A percentile compares a stretch with the other conserved stretches of the same genome.
Conservation (phyloP, 2,329 filamentous ascomycete species). For the Teratosphaeria nubilosa region DNA sequence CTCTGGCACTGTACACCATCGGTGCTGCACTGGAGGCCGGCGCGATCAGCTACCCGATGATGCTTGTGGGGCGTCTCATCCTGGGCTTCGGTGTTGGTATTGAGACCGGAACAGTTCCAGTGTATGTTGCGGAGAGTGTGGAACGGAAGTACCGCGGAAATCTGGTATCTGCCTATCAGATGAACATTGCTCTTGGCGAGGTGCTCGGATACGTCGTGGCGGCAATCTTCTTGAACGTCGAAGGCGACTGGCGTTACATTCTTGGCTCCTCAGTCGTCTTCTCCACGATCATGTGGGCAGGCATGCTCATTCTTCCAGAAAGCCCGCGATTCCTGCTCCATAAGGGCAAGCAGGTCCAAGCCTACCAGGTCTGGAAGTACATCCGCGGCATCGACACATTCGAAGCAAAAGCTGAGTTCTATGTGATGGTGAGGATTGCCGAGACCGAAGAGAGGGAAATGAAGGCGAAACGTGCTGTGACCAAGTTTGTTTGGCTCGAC, state of each 20-base stretch:
- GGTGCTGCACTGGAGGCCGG: slow-evolving; percentile 60
- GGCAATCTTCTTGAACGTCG: slow-evolving; percentile 60
- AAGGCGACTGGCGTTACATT: slow-evolving; percentile 66
- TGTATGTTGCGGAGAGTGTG: slow-evolving; percentile 65
- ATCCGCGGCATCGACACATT: slow-evolving; percentile 51
- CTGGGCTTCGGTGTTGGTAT: slow-evolving; percentile 62
- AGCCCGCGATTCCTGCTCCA: slow-evolving; percentile 60
- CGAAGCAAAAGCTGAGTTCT: slow-evolving; percentile 59
- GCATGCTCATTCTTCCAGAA: slow-evolving; percentile 64
- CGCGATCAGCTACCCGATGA: slow-evolving; percentile 60
- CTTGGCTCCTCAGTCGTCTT: slow-evolving; percentile 63
- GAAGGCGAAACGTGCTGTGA: slow-evolving; percentile 40
- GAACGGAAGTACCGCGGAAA: slow-evolving; percentile 59
- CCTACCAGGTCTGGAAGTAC: slow-evolving; percentile 63
- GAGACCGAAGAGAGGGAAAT: slow-evolving; percentile 46
- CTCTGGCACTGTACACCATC: slow-evolving; percentile 58
- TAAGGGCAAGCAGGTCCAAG: slow-evolving; percentile 49
- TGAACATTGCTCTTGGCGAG: slow-evolving; percentile 66
- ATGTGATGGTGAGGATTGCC: slow-evolving; percentile 56
- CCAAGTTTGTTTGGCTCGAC: slow-evolving; percentile 59
- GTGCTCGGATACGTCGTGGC: slow-evolving; percentile 64
- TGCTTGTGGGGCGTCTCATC: slow-evolving; percentile 57
- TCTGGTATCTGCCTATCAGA: slow-evolving; percentile 63
- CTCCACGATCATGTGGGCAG: slow-evolving; percentile 46
- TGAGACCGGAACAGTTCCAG: slow-evolving; percentile 63